Percentiles rank a stretch among this genome's conserved stretches.
phyloP scores from a whole-genome alignment of 768 basidiomycete genomes.

The Chiua virens region DNA sequence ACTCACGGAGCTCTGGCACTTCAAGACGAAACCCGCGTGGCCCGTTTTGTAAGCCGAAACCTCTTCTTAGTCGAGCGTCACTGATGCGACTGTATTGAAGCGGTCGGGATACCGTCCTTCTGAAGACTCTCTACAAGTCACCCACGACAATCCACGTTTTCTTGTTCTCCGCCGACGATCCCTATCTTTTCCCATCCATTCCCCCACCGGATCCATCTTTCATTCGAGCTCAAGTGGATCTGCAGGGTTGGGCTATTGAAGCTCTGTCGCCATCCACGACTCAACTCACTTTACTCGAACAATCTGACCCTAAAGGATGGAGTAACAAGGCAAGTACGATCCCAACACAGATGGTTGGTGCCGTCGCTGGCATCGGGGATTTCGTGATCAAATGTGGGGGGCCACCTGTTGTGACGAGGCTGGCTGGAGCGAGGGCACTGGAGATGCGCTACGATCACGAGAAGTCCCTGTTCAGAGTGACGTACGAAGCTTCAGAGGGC shows the following conservation, averaged over 20 bases:
- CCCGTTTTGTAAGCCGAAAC: slow-evolving; percentile 73
- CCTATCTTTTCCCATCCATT: slow-evolving; percentile 76
- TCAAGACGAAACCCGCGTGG: slow-evolving; percentile 90
- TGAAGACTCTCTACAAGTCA: slow-evolving; percentile 97
- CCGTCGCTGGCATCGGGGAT: slow-evolving; percentile 89
- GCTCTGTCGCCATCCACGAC: slow-evolving; percentile 93
- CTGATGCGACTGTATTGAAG: slow-evolving; percentile 40
- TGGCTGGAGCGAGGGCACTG: slow-evolving; percentile 74
- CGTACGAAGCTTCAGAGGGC: slow-evolving; percentile 71
- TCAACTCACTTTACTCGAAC: slow-evolving; percentile 88
- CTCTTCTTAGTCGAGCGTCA: slow-evolving; percentile 2
- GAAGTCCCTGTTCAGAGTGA: slow-evolving; percentile 72
- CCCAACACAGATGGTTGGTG: slow-evolving; percentile 89
- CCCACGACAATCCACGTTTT: slow-evolving; percentile 94
- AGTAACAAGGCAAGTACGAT: slow-evolving; percentile 86
- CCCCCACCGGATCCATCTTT: slow-evolving; percentile 69
- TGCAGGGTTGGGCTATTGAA: slow-evolving; percentile 99
- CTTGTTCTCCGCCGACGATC: slow-evolving; percentile 90
- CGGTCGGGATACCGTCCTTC: slow-evolving; percentile 84
- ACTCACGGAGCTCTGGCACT: slow-evolving; percentile 90
- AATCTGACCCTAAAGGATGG: slow-evolving; percentile 98
- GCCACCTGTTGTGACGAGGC: slow-evolving; percentile 85
- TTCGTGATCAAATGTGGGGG: slow-evolving; percentile 95
- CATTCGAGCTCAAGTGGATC: slow-evolving; percentile 92
- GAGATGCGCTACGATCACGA: slow-evolving; percentile 87